Base-by-base conservation (phyloP, 2,329 filamentous ascomycete species). In the Pseudocercospora macadamiae region DNA sequence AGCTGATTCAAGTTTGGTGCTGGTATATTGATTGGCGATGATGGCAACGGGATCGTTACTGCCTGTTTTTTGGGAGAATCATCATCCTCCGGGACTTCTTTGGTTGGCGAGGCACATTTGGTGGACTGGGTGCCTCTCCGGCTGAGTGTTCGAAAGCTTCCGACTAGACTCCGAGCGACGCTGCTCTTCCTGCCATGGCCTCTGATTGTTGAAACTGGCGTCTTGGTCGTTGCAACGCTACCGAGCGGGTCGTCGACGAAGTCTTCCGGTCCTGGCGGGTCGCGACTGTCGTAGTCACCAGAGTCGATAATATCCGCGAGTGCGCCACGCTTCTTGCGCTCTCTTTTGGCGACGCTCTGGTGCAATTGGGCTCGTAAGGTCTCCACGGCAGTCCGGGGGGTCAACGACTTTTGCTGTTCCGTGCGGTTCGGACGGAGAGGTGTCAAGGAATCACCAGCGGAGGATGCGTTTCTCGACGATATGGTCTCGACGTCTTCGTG, bases 1-100 rank as follows among this genome's bases (percentile, higher is more conserved):
- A 72, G 56, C 37, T 65, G 60, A 16, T 70, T 54, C 10, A 61
- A 59, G 14, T 69, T 56, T n/a, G 58, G 55, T 23, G 67, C 48
- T 6, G 68, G 62, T 4, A 70, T 66, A 21, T 59, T 44, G 30
- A 71, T 66, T 2, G 69, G 67, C 26, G 66, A 67, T 6, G 66
- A 68, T 9, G 66, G 66, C n/a, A 66, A 49, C 4, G 64, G 64
- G 6, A 65, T 55, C n/a, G 47, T 47, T 4, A 48, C 36, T 6
- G 66, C 62, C 23, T 51, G 37, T 30, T 58, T 63, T 4, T 52
- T 34, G 18, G 47, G 59, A 34, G 57, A 54, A 19, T 18, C 37
- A 26, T 47, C 25, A 14, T 52, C 37, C 34, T 59, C 37, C 36
- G 19, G 18, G 23, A 12, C 16, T 21, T 26, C 34, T 51, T 57